Evolutionary conservation across 768 basidiomycete genomes (phyloP).

Genomic region (Suillus plorans): DNA sequence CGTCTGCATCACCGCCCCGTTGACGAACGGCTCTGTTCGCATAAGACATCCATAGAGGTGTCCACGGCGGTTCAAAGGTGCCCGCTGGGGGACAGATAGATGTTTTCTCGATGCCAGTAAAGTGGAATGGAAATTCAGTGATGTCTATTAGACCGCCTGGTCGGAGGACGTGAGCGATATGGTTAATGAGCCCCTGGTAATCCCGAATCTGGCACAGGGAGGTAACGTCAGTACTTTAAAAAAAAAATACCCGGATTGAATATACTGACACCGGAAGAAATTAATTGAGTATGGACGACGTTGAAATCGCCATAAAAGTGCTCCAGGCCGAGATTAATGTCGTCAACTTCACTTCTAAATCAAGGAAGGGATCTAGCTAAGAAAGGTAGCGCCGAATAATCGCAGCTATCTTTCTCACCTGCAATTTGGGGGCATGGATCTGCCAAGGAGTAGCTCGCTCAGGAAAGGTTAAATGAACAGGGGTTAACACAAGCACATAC

Average conservation of each 20-base stretch:
- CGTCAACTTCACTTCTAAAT: constrained; percentile 76
- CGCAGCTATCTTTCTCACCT: constrained; percentile 42
- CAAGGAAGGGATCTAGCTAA: constrained; percentile 9
- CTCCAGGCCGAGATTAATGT: constrained; percentile 81
- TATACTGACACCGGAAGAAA: constrained; percentile 69
- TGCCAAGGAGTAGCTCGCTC: constrained; percentile 25
- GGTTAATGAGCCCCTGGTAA: constrained; percentile 61
- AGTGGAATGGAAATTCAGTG: constrained; percentile 66
- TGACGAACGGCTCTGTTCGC: constrained; percentile 50
- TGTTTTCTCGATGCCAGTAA: constrained; percentile 53
- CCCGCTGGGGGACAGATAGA: constrained; percentile 44
- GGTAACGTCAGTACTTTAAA: constrained; percentile 12
- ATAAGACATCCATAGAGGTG: constrained; percentile 61
- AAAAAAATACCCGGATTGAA: background rate
- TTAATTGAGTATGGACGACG: constrained; percentile 69
- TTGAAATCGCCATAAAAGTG: constrained; percentile 81
- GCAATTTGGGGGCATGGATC: constrained; percentile 68
- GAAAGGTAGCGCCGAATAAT: constrained; percentile 5
- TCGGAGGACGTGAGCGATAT: constrained; percentile 64
- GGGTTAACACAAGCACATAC: constrained; percentile 40
- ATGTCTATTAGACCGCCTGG: constrained; percentile 69
- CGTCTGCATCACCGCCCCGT: constrained; percentile 63
- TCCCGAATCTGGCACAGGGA: constrained; percentile 58
- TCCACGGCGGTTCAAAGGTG: constrained; percentile 52
- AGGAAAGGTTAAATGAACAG: constrained; percentile 16